A percentile compares a stretch with the other conserved stretches of the same genome.
phyloP scores from a whole-genome alignment of 2,329 filamentous ascomycete genomes.

The Colletotrichum liriopes region DNA sequence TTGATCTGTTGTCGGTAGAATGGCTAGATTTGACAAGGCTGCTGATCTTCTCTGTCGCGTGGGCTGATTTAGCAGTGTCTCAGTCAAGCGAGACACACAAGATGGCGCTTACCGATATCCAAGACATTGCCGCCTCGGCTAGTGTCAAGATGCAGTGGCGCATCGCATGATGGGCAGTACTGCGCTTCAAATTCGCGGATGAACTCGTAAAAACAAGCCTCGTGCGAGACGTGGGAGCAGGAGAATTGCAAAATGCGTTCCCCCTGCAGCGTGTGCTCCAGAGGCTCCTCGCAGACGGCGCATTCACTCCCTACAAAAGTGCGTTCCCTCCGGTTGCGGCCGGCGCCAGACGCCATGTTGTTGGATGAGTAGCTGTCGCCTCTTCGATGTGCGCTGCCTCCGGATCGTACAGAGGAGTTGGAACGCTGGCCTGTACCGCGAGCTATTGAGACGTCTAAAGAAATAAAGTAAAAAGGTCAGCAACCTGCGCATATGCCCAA shows the following conservation, averaged over 20 bases:
- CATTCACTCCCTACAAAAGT: slow-evolving; percentile 97
- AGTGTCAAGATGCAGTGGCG: slow-evolving; percentile 91
- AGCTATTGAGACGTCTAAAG: slow-evolving; percentile 49
- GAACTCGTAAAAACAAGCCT: slow-evolving; percentile 99
- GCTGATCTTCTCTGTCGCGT: slow-evolving; percentile 86
- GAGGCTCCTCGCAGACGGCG: slow-evolving; percentile 94
- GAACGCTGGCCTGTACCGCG: slow-evolving; percentile 50
- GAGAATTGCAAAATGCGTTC: slow-evolving; percentile 97
- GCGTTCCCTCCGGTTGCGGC: slow-evolving; percentile 87
- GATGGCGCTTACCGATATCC: slow-evolving; percentile 80
- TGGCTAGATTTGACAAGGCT: slow-evolving; percentile 90
- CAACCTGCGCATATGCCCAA: not conserved
- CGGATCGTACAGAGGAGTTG: slow-evolving; percentile 53
- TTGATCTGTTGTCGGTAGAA: slow-evolving; percentile 73
- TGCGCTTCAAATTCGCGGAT: slow-evolving; percentile 95
- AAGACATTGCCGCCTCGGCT: slow-evolving; percentile 93
- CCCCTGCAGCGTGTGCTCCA: slow-evolving; percentile 94
- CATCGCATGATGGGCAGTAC: slow-evolving; percentile 94
- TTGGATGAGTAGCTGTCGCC: slow-evolving; percentile 50
- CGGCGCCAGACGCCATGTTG: slow-evolving; percentile 65
- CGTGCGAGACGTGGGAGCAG: slow-evolving; percentile 96
- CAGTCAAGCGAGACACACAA: not conserved
- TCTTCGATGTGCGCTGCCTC: slow-evolving; percentile 56
- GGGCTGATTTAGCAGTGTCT: slow-evolving; percentile 45
- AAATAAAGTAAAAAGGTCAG: slow-evolving; percentile 19